These are phyloP conservation scores for Lentinula guzmanii DNA, from an alignment of 768 basidiomycete genomes.

Conservation along the genomic window DNA sequence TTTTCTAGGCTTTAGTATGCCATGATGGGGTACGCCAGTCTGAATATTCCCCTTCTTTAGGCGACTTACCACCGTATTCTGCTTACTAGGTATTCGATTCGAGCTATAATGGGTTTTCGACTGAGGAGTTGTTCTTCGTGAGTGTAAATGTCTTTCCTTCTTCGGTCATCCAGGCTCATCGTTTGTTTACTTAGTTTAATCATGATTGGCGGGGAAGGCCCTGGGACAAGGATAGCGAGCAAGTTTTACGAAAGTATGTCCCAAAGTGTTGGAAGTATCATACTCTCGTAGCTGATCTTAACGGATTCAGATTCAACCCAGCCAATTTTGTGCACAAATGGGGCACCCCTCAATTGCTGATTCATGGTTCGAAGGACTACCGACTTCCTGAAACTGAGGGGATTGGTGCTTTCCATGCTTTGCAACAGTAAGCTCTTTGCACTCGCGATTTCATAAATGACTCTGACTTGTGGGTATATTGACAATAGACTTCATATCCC, in stretches of 20 bases:
- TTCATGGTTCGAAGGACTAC: conserved; percentile 88
- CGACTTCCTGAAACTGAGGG: conserved; percentile 83
- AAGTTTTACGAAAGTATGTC: conserved; percentile 47
- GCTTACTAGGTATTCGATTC: conserved; percentile 62
- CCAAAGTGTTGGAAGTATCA: neutral
- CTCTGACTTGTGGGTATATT: neutral
- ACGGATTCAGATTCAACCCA: conserved; percentile 58
- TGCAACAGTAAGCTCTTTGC: conserved; percentile 63
- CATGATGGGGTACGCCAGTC: conserved; percentile 73
- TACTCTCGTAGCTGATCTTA: neutral
- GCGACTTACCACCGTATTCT: neutral
- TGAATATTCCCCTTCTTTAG: neutral
- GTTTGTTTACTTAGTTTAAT: conserved; percentile 51
- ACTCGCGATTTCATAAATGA: neutral
- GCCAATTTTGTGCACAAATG: conserved; percentile 77
- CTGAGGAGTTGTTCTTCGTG: conserved; percentile 90
- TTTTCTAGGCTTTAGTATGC: conserved; percentile 60
- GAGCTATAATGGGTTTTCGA: conserved; percentile 76
- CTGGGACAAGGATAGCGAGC: conserved; percentile 58
- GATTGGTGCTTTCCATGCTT: conserved; percentile 77
- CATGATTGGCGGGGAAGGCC: conserved; percentile 83
- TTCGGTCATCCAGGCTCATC: neutral
- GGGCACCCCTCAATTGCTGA: conserved; percentile 78
- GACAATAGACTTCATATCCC: conserved; percentile 56
- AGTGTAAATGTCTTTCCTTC: conserved; percentile 18